Conservation (phyloP, 441 rosid species). For the Pelargonium cotyledonis region DNA sequence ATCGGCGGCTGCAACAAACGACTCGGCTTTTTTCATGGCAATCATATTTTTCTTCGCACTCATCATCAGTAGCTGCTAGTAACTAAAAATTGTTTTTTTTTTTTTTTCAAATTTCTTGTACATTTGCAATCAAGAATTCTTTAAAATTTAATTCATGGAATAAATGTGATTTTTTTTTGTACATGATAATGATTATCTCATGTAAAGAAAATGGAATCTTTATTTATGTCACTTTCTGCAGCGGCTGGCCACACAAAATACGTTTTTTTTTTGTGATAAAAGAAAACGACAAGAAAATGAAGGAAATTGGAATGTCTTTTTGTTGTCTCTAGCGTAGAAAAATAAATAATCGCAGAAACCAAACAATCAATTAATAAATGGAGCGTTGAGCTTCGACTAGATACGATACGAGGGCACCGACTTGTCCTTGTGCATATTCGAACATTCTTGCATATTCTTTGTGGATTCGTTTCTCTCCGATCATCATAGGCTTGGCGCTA, state of each 20-base stretch:
- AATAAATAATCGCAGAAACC: not conserved
- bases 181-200: too few relatives aligned
- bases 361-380: not conserved
- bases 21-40: not conserved
- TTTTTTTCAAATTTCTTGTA: not conserved
- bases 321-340: too few relatives aligned
- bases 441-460: slow-evolving; percentile 2
- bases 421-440: not conserved
- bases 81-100: not conserved
- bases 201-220: too few relatives aligned
- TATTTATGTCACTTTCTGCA: not conserved
- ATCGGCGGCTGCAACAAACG: not conserved
- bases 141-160: not conserved
- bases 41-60: not conserved
- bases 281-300: too few relatives aligned
- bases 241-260: not conserved
- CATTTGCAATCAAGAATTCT: not conserved
- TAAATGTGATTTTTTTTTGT: not conserved
- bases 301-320: too few relatives aligned
- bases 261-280: too few relatives aligned
- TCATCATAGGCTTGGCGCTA: not conserved
- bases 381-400: not conserved
- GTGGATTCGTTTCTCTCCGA: not conserved
- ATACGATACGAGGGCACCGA: not conserved
- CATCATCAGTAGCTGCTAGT: not conserved